phyloP scores from a whole-genome alignment of 208 protist species.

The Trichomonas vaginalis region DNA sequence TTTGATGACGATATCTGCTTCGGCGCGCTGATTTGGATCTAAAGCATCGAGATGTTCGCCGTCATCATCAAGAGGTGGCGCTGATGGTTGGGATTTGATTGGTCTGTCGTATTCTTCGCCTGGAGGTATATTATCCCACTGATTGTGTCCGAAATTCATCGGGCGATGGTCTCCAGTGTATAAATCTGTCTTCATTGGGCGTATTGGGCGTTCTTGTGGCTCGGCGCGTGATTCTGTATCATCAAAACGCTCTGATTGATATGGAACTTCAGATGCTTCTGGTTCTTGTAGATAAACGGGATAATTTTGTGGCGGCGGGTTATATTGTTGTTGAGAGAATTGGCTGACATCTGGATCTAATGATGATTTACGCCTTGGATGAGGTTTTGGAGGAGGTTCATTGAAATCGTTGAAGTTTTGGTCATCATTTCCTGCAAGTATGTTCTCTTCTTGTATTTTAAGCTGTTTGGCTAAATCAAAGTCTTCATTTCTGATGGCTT shows the following conservation, averaged over 20 bases:
- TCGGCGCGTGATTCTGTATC: not conserved
- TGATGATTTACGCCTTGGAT: not conserved
- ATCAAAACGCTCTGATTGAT: not conserved
- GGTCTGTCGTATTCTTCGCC: not conserved
- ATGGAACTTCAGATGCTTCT: not conserved
- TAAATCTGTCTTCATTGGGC: not conserved
- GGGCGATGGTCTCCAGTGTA: not conserved
- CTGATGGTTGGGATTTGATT: not conserved
- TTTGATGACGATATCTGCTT: not conserved
- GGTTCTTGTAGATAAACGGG: not conserved
- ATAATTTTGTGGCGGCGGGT: not conserved
- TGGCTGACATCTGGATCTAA: not conserved
- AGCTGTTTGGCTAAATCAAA: not conserved
- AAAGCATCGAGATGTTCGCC: not conserved
- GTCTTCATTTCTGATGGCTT: not conserved
- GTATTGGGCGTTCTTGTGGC: not conserved
- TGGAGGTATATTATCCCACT: not conserved
- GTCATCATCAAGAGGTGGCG: not conserved
- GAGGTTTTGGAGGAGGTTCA: not conserved
- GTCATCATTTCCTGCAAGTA: not conserved
- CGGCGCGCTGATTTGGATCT: not conserved
- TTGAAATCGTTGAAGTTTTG: not conserved
- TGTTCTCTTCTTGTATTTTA: not conserved
- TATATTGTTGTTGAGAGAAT: not conserved
- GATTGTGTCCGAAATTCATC: not conserved